A percentile compares a stretch with the other conserved stretches of the same genome.
These are phyloP conservation scores for Dactylellina drechsleri DNA, from an alignment of 2,329 filamentous ascomycete genomes.

Conservation along the genomic window DNA sequence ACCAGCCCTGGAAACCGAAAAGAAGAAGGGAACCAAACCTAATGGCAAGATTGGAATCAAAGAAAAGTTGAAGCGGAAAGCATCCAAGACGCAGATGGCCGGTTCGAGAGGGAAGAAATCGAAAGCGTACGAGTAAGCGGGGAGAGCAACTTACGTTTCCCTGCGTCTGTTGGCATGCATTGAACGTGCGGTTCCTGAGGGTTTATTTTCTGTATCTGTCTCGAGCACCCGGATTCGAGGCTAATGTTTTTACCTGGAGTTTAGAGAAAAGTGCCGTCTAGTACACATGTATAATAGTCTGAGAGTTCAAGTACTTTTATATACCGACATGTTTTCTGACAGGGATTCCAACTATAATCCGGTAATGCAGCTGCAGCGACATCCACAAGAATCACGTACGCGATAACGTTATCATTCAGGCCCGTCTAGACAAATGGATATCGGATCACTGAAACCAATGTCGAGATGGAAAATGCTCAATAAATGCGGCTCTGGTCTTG, in stretches of 20 bases:
- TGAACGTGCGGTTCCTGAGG: conserved; percentile 25
- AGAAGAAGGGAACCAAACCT: conserved; percentile 20
- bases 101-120: conserved; percentile 39
- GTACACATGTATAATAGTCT: conserved; percentile 51
- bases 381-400: conserved; percentile 1
- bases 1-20: conserved; percentile 32
- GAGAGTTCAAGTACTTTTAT: conserved; percentile 18
- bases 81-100: conserved; percentile 32
- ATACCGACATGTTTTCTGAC: not conserved
- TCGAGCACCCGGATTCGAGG: too few species aligned
- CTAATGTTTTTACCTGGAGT: conserved; percentile 22
- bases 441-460: not conserved
- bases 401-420: conserved; percentile 18
- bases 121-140: conserved; percentile 34
- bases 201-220: conserved; percentile 7
- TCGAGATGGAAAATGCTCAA: not conserved
- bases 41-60: conserved; percentile 37
- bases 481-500: not conserved
- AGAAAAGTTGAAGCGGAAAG: conserved; percentile 50
- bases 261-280: conserved; percentile 52
- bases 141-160: not conserved
- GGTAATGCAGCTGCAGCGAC: not conserved
- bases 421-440: not conserved
- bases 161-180: conserved; percentile 1
- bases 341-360: not conserved